Base-by-base conservation (phyloP, 352 stramenopile genomes). In the Pythium brachiatum region DNA sequence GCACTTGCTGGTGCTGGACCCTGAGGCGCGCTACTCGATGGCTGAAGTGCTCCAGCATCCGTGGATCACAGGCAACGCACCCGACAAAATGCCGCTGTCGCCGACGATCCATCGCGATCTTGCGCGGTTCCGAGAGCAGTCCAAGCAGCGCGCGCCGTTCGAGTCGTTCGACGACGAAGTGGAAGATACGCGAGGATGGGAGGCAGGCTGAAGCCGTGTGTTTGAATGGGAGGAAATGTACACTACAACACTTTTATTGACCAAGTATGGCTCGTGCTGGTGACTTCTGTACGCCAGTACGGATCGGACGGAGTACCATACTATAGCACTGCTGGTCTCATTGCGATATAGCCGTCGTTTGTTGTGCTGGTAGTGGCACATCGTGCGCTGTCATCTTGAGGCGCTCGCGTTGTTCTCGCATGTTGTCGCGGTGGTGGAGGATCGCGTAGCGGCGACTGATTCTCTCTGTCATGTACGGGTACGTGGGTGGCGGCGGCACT, bases 1-100 rank as follows among this genome's bases (percentile, higher is more conserved):
- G 3, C 81, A 94, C 52, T 66, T 96, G 41, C 70, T 96, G 15
- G 83, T 93, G 34, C 70, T 94, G 7, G 79, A 94, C 29, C 86
- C 85, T 0, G 71, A 77, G 4, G 27, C 76, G 8, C 74, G 85
- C 12, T 94, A 86, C 65, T 79, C 66, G 8, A 92, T 92, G 78
- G 53, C 61, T 8, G 60, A 96, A n/a, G 60, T 94, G 27, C 66
- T 94, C 5, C 51, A 63, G 7, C 85, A 96, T 47, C 82, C 79
- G 36, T 94, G 87, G 85, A 77, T 96, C 60, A 75, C 27, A 46
- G 23, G 52, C 18, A 41, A 54, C 3, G 53, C 62, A 48, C 21
- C 57, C 48, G 4, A 61, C 58, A 48, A 68, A 31, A 68, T 78
- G 18, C 76, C 81, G 13, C 53, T 93, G 3, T 93, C 83, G 12